Conservation (phyloP, 306 rosid genomes). For the Vicia faba region DNA sequence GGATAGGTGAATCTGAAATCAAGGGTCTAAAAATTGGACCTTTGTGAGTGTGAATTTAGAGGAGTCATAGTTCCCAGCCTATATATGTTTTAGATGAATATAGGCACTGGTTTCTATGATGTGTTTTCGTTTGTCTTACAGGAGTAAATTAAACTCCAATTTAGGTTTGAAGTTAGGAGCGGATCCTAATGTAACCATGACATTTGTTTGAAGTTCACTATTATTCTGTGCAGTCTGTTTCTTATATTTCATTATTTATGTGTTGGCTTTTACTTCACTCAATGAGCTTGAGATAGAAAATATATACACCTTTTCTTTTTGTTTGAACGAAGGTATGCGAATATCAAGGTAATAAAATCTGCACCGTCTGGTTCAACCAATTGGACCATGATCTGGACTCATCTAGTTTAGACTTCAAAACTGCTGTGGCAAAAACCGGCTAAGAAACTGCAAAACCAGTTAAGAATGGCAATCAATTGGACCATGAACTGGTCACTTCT, state of each 20-base stretch:
- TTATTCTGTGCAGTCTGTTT: conserved; percentile 20
- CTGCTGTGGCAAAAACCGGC: too few species aligned
- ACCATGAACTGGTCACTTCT: too few species aligned
- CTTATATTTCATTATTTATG: neutral
- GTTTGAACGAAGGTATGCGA: too few species aligned
- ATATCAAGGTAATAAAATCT: too few species aligned
- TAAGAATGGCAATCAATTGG: too few species aligned
- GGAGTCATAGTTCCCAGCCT: conserved; percentile 61
- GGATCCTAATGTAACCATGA: conserved; percentile 66
- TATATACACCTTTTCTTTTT: too few species aligned
- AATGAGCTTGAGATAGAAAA: too few species aligned
- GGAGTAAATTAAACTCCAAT: conserved; percentile 58
- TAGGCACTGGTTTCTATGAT: conserved; percentile 59
- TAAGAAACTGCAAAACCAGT: too few species aligned
- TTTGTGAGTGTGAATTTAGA: conserved; percentile 49
- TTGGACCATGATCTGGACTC: too few species aligned
- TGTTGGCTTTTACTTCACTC: neutral
- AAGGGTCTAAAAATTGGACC: conserved; percentile 60
- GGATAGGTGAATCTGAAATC: conserved; percentile 51
- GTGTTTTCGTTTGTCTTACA: conserved; percentile 38
- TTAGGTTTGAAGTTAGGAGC: conserved; percentile 61
- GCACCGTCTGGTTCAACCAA: too few species aligned
- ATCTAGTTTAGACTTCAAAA: too few species aligned
- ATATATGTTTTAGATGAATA: conserved; percentile 66
- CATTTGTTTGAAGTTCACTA: conserved; percentile 20